These are phyloP conservation scores for Neurospora pannonica DNA, from an alignment of 495 filamentous ascomycete genomes.

Conservation along the genomic window DNA sequence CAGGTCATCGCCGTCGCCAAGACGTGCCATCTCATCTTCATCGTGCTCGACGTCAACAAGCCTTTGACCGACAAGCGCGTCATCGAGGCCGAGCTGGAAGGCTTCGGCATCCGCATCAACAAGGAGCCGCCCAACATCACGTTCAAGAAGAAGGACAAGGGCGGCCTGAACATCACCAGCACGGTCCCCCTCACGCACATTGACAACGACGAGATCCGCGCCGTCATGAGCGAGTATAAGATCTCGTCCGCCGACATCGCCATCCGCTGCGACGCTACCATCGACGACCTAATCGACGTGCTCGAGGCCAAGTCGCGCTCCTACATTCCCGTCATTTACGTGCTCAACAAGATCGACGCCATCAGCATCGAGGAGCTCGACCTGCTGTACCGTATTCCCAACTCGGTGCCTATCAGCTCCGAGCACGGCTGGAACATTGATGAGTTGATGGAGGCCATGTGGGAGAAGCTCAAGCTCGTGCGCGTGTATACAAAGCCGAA, in stretches of 20 bases:
- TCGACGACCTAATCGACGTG: constrained; percentile 85
- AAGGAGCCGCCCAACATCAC: constrained; percentile 94
- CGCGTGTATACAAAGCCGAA: constrained; percentile 98
- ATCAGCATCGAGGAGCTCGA: constrained; percentile 97
- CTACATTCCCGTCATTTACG: constrained; percentile 97
- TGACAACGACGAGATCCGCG: constrained; percentile 90
- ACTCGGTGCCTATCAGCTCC: constrained; percentile 91
- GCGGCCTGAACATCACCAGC: constrained; percentile 86
- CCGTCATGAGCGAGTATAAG: constrained; percentile 93
- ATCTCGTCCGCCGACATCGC: constrained; percentile 97
- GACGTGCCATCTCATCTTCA: constrained; percentile 97
- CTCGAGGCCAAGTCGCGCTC: constrained; percentile 89
- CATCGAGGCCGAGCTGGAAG: constrained; percentile 94
- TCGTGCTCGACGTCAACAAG: constrained; percentile 97
- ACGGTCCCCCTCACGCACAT: constrained; percentile 89
- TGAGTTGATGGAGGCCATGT: constrained; percentile 94
- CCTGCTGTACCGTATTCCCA: constrained; percentile 89
- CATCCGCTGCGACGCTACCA: constrained; percentile 86
- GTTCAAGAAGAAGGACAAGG: constrained; percentile 99
- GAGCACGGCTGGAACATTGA: constrained; percentile 99
- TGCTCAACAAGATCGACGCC: constrained; percentile 97
- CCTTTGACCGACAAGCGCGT: constrained; percentile 93
- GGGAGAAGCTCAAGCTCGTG: constrained; percentile 87
- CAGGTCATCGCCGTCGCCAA: constrained; percentile 99
- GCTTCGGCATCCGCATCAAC: constrained; percentile 96